Evolutionary conservation across 78 protist genomes (phyloP), one percentile per base, ranked within the genome.

Genomic region (Acrasis kona): DNA sequence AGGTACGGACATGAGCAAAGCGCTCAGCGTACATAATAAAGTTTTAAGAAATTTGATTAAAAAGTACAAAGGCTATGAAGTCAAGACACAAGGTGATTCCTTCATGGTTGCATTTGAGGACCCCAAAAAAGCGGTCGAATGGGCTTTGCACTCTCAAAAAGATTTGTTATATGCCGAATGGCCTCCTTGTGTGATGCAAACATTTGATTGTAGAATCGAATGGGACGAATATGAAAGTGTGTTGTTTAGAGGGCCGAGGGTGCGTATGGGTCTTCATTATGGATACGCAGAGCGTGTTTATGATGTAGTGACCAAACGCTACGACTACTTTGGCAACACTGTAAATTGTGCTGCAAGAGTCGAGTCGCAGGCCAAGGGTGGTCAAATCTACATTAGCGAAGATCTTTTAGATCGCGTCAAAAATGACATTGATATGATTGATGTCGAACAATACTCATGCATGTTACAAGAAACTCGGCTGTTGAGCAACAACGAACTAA

Each of bases 21-120:
- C 86, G 1, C 35, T 86, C 28, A 1, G 3, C 50, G 30, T 70
- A 0, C 88, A 84, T 73, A 71, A 84, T 61, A 57, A 70, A 12
- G 61, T 73, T 8, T 3, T 77, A 38, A 61, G 88, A n/a, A 39
- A 58, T 9, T 32, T 2, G 27, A 0, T 84, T 2, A n/a, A 65
- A 27, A 12, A 2, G 38, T 4, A 3, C 12, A 35, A 76, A 40
- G 66, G 76, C 1, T 79, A 72, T 39, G 84, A 75, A 37, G 81
- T 82, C 35, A 82, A 82, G 30, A 67, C 77, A 27, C 8, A 41
- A 40, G 78, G 67, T 61, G 78, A 74, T 42, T 8, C 67, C 32
- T 74, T 74, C 70, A 79, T 79, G 84, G 68, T 42, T 3, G 70
- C 77, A 34, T 79, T 79, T 37, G 2, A 9, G 67, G 2, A 7